Evolutionary conservation across 2,329 filamentous ascomycete species (phyloP).

Genomic region (Verticillium tricorpus): DNA sequence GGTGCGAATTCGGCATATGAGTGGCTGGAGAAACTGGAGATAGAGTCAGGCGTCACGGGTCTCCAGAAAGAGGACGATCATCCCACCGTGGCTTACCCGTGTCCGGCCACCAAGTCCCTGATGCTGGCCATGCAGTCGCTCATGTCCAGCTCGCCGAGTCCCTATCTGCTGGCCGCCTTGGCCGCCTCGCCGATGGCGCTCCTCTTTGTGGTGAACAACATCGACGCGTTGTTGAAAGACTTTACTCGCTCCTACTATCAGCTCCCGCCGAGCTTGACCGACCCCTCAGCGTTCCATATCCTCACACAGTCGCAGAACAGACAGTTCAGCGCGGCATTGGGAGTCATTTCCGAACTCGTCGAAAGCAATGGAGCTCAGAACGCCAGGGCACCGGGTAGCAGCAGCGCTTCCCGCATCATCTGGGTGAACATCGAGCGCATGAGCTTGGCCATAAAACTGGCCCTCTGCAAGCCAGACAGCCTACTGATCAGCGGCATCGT

Average conservation of each 20-base stretch:
- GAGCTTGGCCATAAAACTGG: conserved; percentile 20
- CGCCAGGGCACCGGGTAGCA: conserved; percentile 1
- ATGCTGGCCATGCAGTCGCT: conserved; percentile 25
- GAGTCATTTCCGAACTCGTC: conserved; percentile 15
- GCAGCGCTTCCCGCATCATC: conserved; percentile 13
- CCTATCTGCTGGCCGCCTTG: conserved; percentile 17
- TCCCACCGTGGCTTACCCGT: conserved; percentile 9
- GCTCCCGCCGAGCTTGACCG: conserved; percentile 22
- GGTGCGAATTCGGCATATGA: conserved; percentile 20
- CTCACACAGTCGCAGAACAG: conserved; percentile 26
- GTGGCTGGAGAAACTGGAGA: conserved; percentile 19
- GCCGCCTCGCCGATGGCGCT: conserved; percentile 20
- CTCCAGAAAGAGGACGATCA: conserved; percentile 10
- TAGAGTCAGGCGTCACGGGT: conserved; percentile 11
- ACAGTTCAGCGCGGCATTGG: conserved; percentile 19
- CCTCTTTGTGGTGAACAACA: conserved; percentile 21
- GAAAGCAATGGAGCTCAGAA: conserved; percentile 1
- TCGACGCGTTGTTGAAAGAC: conserved; percentile 22
- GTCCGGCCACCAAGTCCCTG: conserved; percentile 19
- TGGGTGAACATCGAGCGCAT: conserved; percentile 22
- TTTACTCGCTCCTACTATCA: conserved; percentile 30
- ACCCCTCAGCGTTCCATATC: conserved; percentile 27
- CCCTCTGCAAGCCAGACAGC: conserved; percentile 25
- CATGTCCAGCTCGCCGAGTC: conserved; percentile 21
- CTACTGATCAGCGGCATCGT: conserved; percentile 28